Conservation (phyloP, 495 filamentous ascomycete genomes). For the Podospora didyma region DNA sequence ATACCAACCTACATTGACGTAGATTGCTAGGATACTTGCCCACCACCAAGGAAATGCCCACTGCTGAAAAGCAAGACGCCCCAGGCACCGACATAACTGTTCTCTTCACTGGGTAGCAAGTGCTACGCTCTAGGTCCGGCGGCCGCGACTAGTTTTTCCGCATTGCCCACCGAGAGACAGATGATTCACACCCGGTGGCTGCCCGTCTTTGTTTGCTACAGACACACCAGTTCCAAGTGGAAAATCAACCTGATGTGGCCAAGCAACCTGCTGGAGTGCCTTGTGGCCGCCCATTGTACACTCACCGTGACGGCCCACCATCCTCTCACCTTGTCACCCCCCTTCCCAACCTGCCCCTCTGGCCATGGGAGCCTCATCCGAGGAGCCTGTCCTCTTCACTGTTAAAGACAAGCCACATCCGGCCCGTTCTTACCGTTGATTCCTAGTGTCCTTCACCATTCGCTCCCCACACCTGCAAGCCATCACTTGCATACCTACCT, state of each 20-base stretch:
- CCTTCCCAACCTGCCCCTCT: not conserved
- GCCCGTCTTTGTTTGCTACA: too few relatives aligned
- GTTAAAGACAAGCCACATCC: constrained; percentile 10
- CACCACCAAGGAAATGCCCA: too few relatives aligned
- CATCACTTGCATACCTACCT: constrained; percentile 11
- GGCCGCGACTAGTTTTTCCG: too few relatives aligned
- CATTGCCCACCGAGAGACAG: too few relatives aligned
- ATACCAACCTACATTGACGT: too few relatives aligned
- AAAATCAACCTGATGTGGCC: not conserved
- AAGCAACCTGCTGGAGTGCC: not conserved
- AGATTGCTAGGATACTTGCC: too few relatives aligned
- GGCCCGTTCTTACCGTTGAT: not conserved
- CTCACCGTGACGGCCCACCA: not conserved
- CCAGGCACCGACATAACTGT: too few relatives aligned
- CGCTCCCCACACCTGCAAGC: constrained; percentile 13
- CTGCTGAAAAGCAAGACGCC: too few relatives aligned
- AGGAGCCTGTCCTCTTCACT: not conserved
- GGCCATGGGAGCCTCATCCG: not conserved
- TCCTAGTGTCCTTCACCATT: constrained; percentile 8
- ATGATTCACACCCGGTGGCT: too few relatives aligned
- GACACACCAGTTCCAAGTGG: too few relatives aligned
- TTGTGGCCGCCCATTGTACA: not conserved
- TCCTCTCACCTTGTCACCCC: not conserved
- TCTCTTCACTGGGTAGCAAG: too few relatives aligned
- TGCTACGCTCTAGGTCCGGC: too few relatives aligned